These are phyloP conservation scores for Letharia lupina DNA, from an alignment of 495 filamentous ascomycete species.

Conservation along the genomic window DNA sequence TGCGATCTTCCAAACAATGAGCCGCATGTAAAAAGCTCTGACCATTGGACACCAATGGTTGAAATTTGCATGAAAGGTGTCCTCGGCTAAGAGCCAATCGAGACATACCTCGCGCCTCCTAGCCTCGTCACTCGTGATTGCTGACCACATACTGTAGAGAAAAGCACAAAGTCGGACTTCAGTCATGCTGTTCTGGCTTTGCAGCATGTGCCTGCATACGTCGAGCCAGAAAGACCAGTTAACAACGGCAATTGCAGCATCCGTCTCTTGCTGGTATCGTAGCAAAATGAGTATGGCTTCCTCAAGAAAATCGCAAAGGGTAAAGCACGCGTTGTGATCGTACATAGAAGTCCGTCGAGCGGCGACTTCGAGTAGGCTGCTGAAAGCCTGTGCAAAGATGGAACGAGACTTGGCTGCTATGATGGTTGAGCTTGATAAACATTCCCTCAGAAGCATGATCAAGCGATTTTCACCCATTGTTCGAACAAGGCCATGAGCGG, in stretches of 20 bases:
- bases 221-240: slow-evolving; percentile 90
- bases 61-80: slow-evolving; percentile 77
- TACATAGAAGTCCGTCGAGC: slow-evolving; percentile 72
- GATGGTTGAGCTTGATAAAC: slow-evolving; percentile 61
- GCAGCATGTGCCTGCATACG: slow-evolving; percentile 73
- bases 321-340: slow-evolving; percentile 83
- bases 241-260: slow-evolving; percentile 36
- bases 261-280: slow-evolving; percentile 44
- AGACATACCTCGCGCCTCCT: slow-evolving; percentile 67
- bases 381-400: slow-evolving; percentile 74
- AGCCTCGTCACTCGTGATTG: slow-evolving; percentile 54
- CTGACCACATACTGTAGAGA: slow-evolving; percentile 73
- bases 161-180: slow-evolving; percentile 86
- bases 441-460: slow-evolving; percentile 77
- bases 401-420: slow-evolving; percentile 49
- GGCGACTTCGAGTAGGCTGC: slow-evolving; percentile 59
- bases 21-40: slow-evolving; percentile 86
- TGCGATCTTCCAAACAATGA: slow-evolving; percentile 87
- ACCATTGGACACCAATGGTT: slow-evolving; percentile 99
- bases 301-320: slow-evolving; percentile 87
- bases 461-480: slow-evolving; percentile 89
- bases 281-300: slow-evolving; percentile 58
- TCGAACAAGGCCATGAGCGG: slow-evolving; percentile 59
- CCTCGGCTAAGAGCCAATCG: slow-evolving; percentile 70
- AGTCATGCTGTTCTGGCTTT: slow-evolving; percentile 88